A percentile compares a stretch with the other conserved stretches of the same genome.
phyloP scores from a whole-genome alignment of 257 asterid species.

The Nicotiana paniculata region DNA sequence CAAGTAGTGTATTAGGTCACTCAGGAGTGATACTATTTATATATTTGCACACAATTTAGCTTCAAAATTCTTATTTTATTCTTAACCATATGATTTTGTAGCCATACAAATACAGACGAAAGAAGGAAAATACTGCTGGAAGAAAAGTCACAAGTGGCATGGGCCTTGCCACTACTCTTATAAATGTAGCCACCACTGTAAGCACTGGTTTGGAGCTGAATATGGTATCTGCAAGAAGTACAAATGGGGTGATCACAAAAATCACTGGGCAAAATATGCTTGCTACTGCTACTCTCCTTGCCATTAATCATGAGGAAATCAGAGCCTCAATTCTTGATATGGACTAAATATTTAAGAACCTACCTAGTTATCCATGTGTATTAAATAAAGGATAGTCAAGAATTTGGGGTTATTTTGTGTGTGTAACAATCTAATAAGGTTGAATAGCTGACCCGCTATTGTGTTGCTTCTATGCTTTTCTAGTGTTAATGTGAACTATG shows the following conservation, averaged over 20 bases:
- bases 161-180: background rate
- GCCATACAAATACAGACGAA: background rate
- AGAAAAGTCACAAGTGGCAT: slow-evolving; percentile 4
- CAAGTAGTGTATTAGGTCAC: background rate
- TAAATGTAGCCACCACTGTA: slow-evolving; percentile 1
- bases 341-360: background rate
- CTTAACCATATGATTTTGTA: background rate
- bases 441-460: background rate
- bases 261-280: background rate
- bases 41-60: background rate
- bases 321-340: background rate
- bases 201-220: background rate
- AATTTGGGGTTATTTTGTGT: background rate
- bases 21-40: background rate
- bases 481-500: too few species aligned
- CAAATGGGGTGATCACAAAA: background rate
- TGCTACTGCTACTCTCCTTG: slow-evolving; percentile 4
- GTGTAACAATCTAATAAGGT: background rate
- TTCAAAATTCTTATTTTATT: background rate
- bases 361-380: background rate
- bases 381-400: background rate
- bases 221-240: background rate
- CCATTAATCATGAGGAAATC: background rate
- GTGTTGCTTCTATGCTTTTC: background rate
- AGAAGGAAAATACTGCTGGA: background rate